Conservation (phyloP, 495 filamentous ascomycete species). For the Penicilliopsis zonata region DNA sequence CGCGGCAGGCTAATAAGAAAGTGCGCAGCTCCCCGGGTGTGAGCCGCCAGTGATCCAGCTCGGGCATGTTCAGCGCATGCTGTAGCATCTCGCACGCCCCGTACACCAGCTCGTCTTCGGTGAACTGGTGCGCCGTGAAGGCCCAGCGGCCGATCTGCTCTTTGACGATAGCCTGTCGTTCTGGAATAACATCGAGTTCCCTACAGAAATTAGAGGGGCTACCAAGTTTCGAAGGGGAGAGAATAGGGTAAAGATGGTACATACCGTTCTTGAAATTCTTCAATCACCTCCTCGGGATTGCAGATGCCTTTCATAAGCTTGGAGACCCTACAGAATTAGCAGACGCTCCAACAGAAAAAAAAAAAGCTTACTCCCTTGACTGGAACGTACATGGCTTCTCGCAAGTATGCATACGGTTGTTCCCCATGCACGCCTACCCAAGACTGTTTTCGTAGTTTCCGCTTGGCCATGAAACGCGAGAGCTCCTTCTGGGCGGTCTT, state of each 20-base stretch:
- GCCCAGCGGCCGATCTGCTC: conserved; percentile 67
- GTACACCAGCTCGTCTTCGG: conserved; percentile 76
- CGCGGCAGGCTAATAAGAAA: conserved; percentile 73
- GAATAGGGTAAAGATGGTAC: conserved; percentile 1
- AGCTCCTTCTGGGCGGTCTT: conserved; percentile 59
- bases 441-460: conserved; percentile 66
- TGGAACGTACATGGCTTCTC: conserved; percentile 55
- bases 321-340: conserved; percentile 53
- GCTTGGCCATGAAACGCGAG: conserved; percentile 49
- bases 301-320: conserved; percentile 88
- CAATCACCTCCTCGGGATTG: conserved; percentile 49
- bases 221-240: background rate
- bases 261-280: conserved; percentile 37
- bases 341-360: background rate
- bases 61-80: conserved; percentile 74
- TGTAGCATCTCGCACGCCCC: conserved; percentile 74
- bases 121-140: conserved; percentile 80
- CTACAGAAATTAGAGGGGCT: conserved; percentile 9
- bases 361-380: no score
- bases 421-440: conserved; percentile 85
- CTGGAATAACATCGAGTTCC: conserved; percentile 34
- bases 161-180: conserved; percentile 50
- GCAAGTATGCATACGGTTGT: conserved; percentile 78
- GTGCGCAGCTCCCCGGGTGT: conserved; percentile 61
- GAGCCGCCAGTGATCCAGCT: conserved; percentile 67